A percentile compares a stretch with the other conserved stretches of the same genome.
Evolutionary conservation across 441 rosid genomes (phyloP).

Genomic region (Adansonia grandidieri): DNA sequence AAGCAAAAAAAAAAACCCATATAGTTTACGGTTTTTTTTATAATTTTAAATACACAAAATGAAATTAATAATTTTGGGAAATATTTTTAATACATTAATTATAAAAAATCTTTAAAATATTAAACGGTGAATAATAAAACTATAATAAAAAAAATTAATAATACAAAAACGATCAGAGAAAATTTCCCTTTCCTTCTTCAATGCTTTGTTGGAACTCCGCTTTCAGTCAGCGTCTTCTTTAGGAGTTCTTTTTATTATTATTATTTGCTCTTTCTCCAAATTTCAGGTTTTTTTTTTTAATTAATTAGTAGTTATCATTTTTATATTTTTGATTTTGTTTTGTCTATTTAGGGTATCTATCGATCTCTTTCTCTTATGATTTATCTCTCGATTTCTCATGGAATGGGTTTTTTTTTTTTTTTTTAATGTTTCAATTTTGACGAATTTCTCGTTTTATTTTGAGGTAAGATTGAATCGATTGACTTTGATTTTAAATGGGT

Average conservation of each 20-base stretch:
- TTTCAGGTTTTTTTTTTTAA: conserved; percentile 3
- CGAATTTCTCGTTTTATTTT: not conserved
- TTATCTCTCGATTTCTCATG: not conserved
- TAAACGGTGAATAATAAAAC: not conserved
- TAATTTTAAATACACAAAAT: too few relatives aligned
- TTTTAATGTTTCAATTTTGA: not conserved
- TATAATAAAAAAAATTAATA: not conserved
- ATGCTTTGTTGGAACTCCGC: conserved; percentile 28
- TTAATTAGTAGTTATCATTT: not conserved
- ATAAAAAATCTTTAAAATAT: not conserved
- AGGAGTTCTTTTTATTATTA: not conserved
- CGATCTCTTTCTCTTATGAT: conserved; percentile 10
- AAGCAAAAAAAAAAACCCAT: too few relatives aligned
- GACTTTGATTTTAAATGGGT: not conserved
- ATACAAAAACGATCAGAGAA: not conserved
- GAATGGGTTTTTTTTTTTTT: not conserved
- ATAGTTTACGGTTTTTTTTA: too few relatives aligned
- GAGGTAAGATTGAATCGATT: not conserved
- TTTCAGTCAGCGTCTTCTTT: not conserved
- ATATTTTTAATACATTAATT: not conserved
- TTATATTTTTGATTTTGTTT: not conserved
- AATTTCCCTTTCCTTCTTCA: conserved; percentile 21
- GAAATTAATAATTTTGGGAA: too few relatives aligned
- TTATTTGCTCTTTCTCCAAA: not conserved
- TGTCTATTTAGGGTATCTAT: not conserved